These are phyloP conservation scores for Amaranthus tricolor DNA, from an alignment of 179 eudicot genomes.

Conservation along the genomic window DNA sequence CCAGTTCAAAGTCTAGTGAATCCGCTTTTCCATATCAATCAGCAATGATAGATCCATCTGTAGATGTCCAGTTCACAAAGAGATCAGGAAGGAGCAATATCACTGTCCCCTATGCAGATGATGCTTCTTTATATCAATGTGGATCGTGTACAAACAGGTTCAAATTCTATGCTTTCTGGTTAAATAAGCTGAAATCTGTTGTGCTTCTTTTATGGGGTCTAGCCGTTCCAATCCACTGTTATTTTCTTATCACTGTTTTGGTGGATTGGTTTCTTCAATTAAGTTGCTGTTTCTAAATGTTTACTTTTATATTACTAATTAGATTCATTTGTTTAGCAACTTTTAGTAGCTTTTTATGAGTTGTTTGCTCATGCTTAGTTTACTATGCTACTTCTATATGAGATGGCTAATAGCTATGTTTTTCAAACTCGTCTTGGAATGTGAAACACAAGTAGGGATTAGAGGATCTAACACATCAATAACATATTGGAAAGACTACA, in stretches of 20 bases:
- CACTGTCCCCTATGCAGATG: conserved; percentile 38
- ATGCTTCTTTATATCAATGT: conserved; percentile 41
- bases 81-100: conserved; percentile 42
- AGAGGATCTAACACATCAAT: too few species aligned
- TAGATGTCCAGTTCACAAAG: conserved; percentile 41
- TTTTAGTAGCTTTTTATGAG: neutral
- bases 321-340: neutral
- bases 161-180: conserved; percentile 18
- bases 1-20: conserved; percentile 62
- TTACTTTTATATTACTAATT: neutral
- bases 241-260: neutral
- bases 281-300: neutral
- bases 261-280: neutral
- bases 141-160: conserved; percentile 65
- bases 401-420: too few species aligned
- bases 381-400: too few species aligned
- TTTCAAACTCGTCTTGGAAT: too few species aligned
- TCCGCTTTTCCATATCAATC: conserved; percentile 61
- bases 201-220: neutral
- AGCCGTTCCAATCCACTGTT: neutral
- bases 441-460: too few species aligned
- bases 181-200: neutral
- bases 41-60: conserved; percentile 47
- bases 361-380: neutral
- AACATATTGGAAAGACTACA: too few species aligned